phyloP scores from a whole-genome alignment of 768 basidiomycete genomes.

The Lactarius tabidus region DNA sequence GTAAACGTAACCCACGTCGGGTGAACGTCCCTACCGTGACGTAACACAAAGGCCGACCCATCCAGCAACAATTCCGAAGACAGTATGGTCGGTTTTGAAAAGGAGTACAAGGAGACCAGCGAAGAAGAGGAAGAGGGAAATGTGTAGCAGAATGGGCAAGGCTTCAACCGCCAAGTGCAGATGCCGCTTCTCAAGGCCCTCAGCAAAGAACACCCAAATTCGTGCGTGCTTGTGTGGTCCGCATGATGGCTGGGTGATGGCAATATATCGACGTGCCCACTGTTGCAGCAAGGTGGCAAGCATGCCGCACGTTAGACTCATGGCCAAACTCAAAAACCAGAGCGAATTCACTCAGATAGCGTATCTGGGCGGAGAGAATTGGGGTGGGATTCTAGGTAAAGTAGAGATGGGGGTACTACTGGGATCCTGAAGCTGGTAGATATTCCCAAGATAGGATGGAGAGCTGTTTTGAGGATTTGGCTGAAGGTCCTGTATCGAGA shows the following conservation, averaged over 20 bases:
- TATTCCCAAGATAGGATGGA: neutral
- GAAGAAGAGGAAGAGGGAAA: too few species aligned
- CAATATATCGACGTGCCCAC: slow-evolving; percentile 4
- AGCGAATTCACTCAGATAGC: slow-evolving; percentile 4
- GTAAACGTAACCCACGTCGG: too few species aligned
- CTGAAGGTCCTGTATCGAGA: neutral
- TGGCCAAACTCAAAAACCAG: slow-evolving; percentile 2
- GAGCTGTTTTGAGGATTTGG: slow-evolving; percentile 1
- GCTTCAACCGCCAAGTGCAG: neutral
- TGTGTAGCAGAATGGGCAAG: too few species aligned
- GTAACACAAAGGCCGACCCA: neutral
- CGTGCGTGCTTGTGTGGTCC: neutral
- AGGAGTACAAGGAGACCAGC: slow-evolving; percentile 1
- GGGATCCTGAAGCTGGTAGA: neutral
- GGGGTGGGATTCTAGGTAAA: neutral
- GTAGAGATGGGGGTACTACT: neutral
- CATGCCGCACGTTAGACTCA: neutral
- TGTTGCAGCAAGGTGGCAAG: neutral
- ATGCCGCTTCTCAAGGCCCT: neutral
- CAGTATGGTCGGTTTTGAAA: neutral
- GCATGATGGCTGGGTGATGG: neutral
- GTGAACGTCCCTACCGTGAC: too few species aligned
- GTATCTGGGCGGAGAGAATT: neutral
- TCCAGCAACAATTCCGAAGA: neutral
- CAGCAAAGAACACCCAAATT: neutral